Percentiles rank a stretch among this genome's conserved stretches.
Conservation (phyloP, 305 asterid species). For the Stenogyne calaminthoides region DNA sequence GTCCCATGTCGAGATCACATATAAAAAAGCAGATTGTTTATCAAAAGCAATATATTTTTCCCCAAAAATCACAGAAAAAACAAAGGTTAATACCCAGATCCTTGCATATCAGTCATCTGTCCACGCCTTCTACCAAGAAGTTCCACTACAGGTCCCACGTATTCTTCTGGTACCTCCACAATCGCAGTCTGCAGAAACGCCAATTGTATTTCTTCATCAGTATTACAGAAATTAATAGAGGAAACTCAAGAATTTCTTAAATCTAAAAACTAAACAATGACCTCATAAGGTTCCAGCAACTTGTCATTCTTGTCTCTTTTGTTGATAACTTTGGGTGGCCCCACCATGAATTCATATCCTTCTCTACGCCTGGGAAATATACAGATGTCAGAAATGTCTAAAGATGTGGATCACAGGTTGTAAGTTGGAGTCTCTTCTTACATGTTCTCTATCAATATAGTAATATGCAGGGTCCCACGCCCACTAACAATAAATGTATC, state of each 20-base stretch:
- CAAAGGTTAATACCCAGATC: conserved; percentile 64
- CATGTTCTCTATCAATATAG: conserved; percentile 97
- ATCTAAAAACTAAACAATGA: conserved; percentile 29
- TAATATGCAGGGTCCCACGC: conserved; percentile 96
- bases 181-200: conserved; percentile 71
- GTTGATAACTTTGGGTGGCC: conserved; percentile 98
- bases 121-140: conserved; percentile 99
- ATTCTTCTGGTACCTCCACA: conserved; percentile 95
- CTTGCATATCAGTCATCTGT: conserved; percentile 94
- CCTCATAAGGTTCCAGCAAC: conserved; percentile 93
- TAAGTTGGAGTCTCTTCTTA: conserved; percentile 38
- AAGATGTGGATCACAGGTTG: conserved; percentile 1
- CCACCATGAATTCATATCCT: conserved; percentile 99
- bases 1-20: neutral
- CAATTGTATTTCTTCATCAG: conserved; percentile 6
- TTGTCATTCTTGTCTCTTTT: conserved; percentile 62
- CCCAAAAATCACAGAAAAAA: neutral
- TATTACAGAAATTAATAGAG: neutral
- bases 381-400: conserved; percentile 32
- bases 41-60: conserved; percentile 17
- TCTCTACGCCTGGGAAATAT: conserved; percentile 85
- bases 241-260: neutral
- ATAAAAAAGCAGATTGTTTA: neutral
- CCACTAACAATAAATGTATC: conserved; percentile 96
- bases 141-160: conserved; percentile 91